phyloP scores from a whole-genome alignment of 108 stramenopile species.

The Cylindrotheca fusiformis region DNA sequence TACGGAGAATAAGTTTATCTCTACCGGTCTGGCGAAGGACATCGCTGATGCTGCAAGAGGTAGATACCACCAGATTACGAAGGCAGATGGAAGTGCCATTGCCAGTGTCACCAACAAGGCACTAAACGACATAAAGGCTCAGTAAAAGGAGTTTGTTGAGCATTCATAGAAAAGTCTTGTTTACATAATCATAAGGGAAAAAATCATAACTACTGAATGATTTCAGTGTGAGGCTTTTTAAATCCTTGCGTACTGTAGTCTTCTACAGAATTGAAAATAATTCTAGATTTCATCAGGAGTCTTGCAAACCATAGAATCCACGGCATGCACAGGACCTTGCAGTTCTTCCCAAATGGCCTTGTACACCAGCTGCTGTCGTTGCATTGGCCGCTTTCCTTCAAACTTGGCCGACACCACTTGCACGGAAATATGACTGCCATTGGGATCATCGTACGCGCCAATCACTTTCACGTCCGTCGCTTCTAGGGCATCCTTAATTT shows the following conservation, averaged over 20 bases:
- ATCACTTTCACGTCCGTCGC: constrained; percentile 77
- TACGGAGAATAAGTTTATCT: constrained; percentile 96
- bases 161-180: background rate
- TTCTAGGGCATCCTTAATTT: constrained; percentile 71
- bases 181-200: constrained; percentile 6
- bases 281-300: constrained; percentile 69
- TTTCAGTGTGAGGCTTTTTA: too few relatives aligned
- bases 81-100: constrained; percentile 88
- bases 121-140: constrained; percentile 70
- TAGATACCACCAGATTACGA: constrained; percentile 86
- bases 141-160: background rate
- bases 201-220: background rate
- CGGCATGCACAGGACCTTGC: constrained; percentile 87
- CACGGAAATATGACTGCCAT: constrained; percentile 88
- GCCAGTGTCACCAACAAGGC: constrained; percentile 77
- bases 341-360: constrained; percentile 95
- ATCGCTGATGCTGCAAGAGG: constrained; percentile 90
- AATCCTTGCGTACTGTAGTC: background rate
- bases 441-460: constrained; percentile 87
- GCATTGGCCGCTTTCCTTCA: constrained; percentile 81
- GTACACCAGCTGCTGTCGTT: constrained; percentile 90
- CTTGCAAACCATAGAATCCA: constrained; percentile 90
- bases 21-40: constrained; percentile 95
- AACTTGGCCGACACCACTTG: constrained; percentile 74
- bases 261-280: background rate